These are phyloP conservation scores for Aspergillus sp. DNA, from an alignment of 2,329 filamentous ascomycete genomes.

Conservation along the genomic window DNA sequence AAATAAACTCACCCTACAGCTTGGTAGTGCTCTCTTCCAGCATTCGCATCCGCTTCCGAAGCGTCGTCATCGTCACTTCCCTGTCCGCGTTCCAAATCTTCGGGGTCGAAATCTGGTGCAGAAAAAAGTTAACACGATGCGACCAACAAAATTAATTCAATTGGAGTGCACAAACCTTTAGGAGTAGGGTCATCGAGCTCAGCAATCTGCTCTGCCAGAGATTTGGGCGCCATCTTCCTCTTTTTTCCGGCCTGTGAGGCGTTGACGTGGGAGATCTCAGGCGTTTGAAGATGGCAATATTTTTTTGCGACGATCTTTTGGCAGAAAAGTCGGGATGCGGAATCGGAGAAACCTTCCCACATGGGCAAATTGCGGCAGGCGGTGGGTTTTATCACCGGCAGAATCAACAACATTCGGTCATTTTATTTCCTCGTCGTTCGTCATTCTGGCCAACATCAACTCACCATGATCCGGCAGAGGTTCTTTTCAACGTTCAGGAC, in stretches of 20 bases:
- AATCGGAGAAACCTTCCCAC: constrained; percentile 2
- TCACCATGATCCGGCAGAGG: constrained; percentile 32
- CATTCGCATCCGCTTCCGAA: constrained; percentile 42
- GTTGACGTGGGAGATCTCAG: too few relatives aligned
- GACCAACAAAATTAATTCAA: constrained; percentile 6
- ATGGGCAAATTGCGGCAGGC: constrained; percentile 7
- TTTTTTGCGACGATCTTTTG: neutral
- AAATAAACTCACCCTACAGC: constrained; percentile 57
- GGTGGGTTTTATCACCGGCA: constrained; percentile 16
- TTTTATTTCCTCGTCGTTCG: neutral
- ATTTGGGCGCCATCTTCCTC: constrained; percentile 44
- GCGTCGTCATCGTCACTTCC: constrained; percentile 52
- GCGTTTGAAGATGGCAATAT: constrained; percentile 12
- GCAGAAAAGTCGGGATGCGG: constrained; percentile 11
- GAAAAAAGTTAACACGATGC: constrained; percentile 1
- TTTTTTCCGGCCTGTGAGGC: constrained; percentile 4
- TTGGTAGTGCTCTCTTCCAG: constrained; percentile 82
- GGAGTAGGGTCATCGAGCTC: constrained; percentile 58
- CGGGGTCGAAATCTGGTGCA: constrained; percentile 70
- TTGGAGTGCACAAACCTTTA: constrained; percentile 48
- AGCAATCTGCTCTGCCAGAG: constrained; percentile 56
- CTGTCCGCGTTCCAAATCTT: constrained; percentile 57
- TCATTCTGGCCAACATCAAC: too few relatives aligned
- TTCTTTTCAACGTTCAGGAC: constrained; percentile 53
- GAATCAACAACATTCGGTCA: constrained; percentile 3